Percentiles rank a stretch among this genome's conserved stretches.
These are phyloP conservation scores for Cytospora piceicola DNA, from an alignment of 2,329 filamentous ascomycete genomes.

Conservation along the genomic window DNA sequence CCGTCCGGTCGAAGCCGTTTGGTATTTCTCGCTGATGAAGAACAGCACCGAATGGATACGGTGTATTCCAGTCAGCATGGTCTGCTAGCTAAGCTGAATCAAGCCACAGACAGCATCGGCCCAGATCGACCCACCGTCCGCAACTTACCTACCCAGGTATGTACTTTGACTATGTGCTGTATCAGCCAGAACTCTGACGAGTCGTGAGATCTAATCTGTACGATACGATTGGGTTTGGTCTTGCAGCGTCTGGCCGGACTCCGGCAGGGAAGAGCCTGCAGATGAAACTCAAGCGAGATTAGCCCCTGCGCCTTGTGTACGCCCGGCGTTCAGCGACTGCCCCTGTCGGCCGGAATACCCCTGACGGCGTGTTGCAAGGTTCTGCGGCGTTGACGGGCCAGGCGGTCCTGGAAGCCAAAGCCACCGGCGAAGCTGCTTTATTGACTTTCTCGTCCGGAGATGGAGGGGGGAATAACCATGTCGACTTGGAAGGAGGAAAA, in stretches of 20 bases:
- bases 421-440: neutral
- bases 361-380: neutral
- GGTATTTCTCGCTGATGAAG: neutral
- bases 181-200: neutral
- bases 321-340: neutral
- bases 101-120: neutral
- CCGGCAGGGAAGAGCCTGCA: constrained; percentile 14
- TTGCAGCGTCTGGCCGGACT: constrained; percentile 20
- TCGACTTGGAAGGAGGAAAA: neutral
- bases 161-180: too few species aligned
- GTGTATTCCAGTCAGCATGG: neutral
- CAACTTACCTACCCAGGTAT: too few species aligned
- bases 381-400: neutral
- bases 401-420: neutral
- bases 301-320: neutral
- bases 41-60: neutral
- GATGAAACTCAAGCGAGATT: constrained; percentile 25
- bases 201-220: neutral
- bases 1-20: neutral
- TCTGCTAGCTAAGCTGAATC: too few species aligned
- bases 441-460: neutral
- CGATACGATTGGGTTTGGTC: constrained; percentile 14
- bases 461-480: neutral
- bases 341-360: neutral
- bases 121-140: neutral